phyloP scores from a whole-genome alignment of 164 flowering plant species.

The Tetrastigma voinierianum region DNA sequence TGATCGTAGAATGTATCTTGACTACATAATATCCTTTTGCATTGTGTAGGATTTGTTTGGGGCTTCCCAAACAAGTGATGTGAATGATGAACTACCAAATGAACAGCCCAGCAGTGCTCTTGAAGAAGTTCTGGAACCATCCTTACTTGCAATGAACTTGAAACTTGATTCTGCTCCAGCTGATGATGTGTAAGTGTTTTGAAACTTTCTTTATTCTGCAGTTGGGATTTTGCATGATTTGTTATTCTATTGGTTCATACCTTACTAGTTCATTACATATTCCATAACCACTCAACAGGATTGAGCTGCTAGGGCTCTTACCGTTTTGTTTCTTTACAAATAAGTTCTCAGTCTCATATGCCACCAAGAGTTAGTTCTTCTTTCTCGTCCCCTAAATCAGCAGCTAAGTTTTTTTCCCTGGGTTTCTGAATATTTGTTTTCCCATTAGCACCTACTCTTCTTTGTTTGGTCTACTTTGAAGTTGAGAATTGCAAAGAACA shows the following conservation, averaged over 20 bases:
- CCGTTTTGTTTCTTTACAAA: too few species aligned
- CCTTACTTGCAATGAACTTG: conserved; percentile 63
- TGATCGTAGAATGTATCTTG: background rate
- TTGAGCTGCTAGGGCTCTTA: too few species aligned
- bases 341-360: too few species aligned
- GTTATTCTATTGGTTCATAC: background rate
- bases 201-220: background rate
- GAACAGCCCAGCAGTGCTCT: conserved; percentile 30
- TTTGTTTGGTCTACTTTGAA: too few species aligned
- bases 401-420: too few species aligned
- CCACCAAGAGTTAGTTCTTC: too few species aligned
- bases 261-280: background rate
- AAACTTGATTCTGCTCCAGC: conserved; percentile 65
- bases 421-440: too few species aligned
- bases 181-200: conserved; percentile 49
- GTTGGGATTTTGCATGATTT: background rate
- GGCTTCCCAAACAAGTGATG: conserved; percentile 43
- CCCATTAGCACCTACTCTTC: too few species aligned
- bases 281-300: too few species aligned
- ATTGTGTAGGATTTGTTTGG: conserved; percentile 50
- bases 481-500: too few species aligned
- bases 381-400: too few species aligned
- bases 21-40: conserved; percentile 1
- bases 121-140: conserved; percentile 63
- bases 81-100: conserved; percentile 27